phyloP scores from a whole-genome alignment of 176 grass and related monocot species.

The Oryza coarctata region DNA sequence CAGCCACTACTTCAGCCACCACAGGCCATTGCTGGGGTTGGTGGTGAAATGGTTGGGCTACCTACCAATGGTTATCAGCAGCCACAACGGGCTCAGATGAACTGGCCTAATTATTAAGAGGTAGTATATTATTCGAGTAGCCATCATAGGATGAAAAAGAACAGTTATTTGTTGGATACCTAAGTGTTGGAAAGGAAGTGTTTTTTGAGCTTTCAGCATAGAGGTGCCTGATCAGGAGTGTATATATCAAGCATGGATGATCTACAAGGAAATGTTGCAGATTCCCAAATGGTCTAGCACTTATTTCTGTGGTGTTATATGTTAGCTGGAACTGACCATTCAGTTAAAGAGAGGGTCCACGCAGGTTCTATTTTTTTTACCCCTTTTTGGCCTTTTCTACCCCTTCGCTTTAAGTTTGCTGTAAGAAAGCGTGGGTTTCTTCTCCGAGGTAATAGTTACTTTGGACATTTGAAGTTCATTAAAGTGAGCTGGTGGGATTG shows the following conservation, averaged over 20 bases:
- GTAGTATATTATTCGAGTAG: constrained; percentile 26
- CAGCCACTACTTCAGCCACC: constrained; percentile 63
- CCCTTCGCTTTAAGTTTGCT: constrained; percentile 33
- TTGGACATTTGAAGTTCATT: constrained; percentile 31
- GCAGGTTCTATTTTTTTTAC: constrained; percentile 34
- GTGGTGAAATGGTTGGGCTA: constrained; percentile 71
- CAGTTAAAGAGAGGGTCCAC: constrained; percentile 46
- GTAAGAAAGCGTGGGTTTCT: constrained; percentile 26
- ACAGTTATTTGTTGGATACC: constrained; percentile 36
- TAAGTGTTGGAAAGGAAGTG: constrained; percentile 26
- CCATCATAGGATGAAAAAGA: constrained; percentile 26
- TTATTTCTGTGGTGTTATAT: constrained; percentile 42
- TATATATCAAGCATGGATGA: constrained; percentile 71
- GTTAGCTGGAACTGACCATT: constrained; percentile 65
- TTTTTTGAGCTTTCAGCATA: constrained; percentile 38
- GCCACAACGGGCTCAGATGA: constrained; percentile 66
- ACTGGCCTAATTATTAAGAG: constrained; percentile 82
- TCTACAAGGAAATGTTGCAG: constrained; percentile 39
- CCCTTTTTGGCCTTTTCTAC: constrained; percentile 27
- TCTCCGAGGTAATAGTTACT: constrained; percentile 40
- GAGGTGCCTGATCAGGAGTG: constrained; percentile 46
- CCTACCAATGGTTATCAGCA: constrained; percentile 58
- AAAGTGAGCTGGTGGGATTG: constrained; percentile 46
- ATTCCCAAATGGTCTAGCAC: constrained; percentile 40
- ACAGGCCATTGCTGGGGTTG: constrained; percentile 59